Base-by-base conservation (phyloP, 768 basidiomycete genomes). In the Auricularia heimuer region DNA sequence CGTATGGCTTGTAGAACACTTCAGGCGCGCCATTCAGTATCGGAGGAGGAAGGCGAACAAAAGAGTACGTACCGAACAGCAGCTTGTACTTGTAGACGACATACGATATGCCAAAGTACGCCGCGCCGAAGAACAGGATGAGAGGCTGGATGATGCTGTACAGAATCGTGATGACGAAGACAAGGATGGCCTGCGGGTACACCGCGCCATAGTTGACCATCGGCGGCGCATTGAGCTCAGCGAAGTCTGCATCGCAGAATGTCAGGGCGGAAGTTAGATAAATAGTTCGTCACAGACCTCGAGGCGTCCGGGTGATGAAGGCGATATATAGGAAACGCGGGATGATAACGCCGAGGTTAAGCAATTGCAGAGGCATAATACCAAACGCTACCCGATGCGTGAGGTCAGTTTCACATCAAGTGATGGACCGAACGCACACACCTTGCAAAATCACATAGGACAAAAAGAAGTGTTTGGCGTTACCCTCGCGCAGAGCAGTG, bases 1-100 rank as follows among this genome's bases (percentile, higher is more conserved):
- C 95, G 75, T 98, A 98, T 0, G 97, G 96, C 72, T 98, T 98
- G 79, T 97, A 97, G 79, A 96, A 98, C 21, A 98, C 94, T 97
- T 71, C 0, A 56, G 60, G 63, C 33, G 36, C 14, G 29, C 2
- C 42, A 54, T 18, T 21, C 60, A 61, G 66, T 66, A 60, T 16
- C 63, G 3, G 12, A 61, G 61, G 18, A 8, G 61, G 33, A 14
- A 35, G 64, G 39, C n/a, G 66, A 36, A 51, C 42, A 29, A 39
- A 21, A 24, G 16, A 62, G 18, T 14, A 76, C 90, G 64, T 65
- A 95, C 95, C 93, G 70, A 96, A 97, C 0, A 98, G 79, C 3
- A 98, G 81, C 70, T 97, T 96, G 78, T 98, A 97, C 79, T 99
- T 99, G 83, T 98, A 98, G 2, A 97, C 95, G 4, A 98, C 82